These are phyloP conservation scores for Dissophora ornata DNA, from an alignment of 192 early-diverging fungal genomes.

Conservation along the genomic window DNA sequence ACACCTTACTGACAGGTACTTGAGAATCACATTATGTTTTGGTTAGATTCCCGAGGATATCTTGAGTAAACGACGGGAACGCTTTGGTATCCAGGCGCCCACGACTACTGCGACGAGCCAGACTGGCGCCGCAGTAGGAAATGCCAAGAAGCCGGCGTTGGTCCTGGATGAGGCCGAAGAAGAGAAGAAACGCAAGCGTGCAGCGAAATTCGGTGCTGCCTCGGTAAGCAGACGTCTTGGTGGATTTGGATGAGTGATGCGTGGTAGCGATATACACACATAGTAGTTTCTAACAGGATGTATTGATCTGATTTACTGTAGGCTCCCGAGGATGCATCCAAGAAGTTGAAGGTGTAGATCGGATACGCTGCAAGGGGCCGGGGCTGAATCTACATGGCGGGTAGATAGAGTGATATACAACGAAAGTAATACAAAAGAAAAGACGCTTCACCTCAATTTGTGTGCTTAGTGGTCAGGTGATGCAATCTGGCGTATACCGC, in stretches of 20 bases:
- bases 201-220: constrained; percentile 63
- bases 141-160: neutral
- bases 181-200: constrained; percentile 75
- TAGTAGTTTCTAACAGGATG: too few relatives aligned
- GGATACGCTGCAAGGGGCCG: too few relatives aligned
- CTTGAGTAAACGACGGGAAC: constrained; percentile 62
- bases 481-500: too few relatives aligned
- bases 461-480: too few relatives aligned
- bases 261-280: too few relatives aligned
- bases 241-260: too few relatives aligned
- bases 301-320: too few relatives aligned
- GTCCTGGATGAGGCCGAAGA: constrained; percentile 60
- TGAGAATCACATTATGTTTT: neutral
- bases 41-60: constrained; percentile 59
- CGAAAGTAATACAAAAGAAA: too few relatives aligned
- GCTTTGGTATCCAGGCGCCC: constrained; percentile 60
- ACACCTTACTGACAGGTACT: too few relatives aligned
- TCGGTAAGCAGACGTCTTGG: constrained; percentile 5
- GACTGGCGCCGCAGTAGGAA: neutral
- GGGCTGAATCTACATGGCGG: too few relatives aligned
- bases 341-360: constrained; percentile 21
- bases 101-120: neutral
- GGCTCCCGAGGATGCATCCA: constrained; percentile 21
- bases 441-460: too few relatives aligned
- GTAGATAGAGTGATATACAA: too few relatives aligned